Evolutionary conservation across 2,329 filamentous ascomycete genomes (phyloP).

Genomic region (Paraconiothyrium sp.): DNA sequence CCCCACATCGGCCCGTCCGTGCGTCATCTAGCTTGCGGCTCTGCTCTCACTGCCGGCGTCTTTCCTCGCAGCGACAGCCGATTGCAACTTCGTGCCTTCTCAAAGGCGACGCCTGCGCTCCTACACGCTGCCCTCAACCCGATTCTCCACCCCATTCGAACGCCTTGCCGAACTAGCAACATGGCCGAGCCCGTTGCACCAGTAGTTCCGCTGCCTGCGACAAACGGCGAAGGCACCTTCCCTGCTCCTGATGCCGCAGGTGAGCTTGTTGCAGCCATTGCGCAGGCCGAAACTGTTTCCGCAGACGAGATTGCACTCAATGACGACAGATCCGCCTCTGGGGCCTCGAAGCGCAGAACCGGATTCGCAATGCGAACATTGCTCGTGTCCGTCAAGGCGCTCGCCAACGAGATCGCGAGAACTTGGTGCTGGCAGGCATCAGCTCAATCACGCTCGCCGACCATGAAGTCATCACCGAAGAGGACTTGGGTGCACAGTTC

Average conservation of each 20-base stretch:
- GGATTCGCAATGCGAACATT: constrained; percentile 91
- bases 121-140: background rate
- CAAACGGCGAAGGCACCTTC: constrained; percentile 34
- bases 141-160: background rate
- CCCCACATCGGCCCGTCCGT: constrained; percentile 1
- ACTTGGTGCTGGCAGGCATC: constrained; percentile 92
- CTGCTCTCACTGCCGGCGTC: constrained; percentile 1
- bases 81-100: constrained; percentile 11
- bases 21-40: background rate
- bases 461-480: constrained; percentile 75
- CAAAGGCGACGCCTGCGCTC: background rate
- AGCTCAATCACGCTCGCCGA: constrained; percentile 90
- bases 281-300: constrained; percentile 53
- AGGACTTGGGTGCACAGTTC: constrained; percentile 76
- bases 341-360: constrained; percentile 95
- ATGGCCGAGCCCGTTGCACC: constrained; percentile 31
- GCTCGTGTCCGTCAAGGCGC: constrained; percentile 84
- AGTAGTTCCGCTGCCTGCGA: constrained; percentile 9
- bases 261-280: constrained; percentile 49
- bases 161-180: constrained; percentile 5
- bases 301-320: constrained; percentile 94
- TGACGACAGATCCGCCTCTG: constrained; percentile 96
- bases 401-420: constrained; percentile 95
- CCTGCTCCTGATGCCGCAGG: constrained; percentile 46
- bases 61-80: constrained; percentile 6